Conservation (phyloP, 2,329 filamentous ascomycete species). For the Kalmusia sp. region DNA sequence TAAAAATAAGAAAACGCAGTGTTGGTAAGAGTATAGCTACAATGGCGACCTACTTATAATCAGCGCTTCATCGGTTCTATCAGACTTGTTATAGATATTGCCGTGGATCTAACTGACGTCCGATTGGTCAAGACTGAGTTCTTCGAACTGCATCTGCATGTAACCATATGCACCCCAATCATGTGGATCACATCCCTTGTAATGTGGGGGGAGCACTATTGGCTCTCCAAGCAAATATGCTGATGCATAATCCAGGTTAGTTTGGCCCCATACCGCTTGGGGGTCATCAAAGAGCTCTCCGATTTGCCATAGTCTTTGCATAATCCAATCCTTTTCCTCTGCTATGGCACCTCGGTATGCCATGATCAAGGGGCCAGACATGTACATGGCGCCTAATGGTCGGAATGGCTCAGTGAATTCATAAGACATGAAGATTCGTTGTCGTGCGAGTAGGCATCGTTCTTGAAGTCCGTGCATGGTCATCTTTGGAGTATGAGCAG, state of each 20-base stretch:
- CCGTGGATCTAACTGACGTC: too few relatives aligned
- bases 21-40: too few relatives aligned
- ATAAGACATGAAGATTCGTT: conserved; percentile 9
- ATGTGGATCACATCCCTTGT: too few relatives aligned
- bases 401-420: conserved; percentile 2
- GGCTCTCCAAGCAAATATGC: conserved; percentile 5
- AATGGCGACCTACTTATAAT: too few relatives aligned
- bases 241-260: not conserved
- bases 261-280: not conserved
- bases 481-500: not conserved
- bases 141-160: too few relatives aligned
- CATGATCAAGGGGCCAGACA: conserved; percentile 6
- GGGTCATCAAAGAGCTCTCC: not conserved
- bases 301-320: conserved; percentile 1
- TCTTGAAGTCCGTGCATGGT: not conserved
- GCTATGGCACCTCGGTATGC: conserved; percentile 4
- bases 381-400: conserved; percentile 4
- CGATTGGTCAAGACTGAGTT: too few relatives aligned
- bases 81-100: too few relatives aligned
- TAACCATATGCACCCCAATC: too few relatives aligned
- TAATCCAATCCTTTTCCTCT: conserved; percentile 7
- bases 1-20: too few relatives aligned
- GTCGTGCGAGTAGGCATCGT: not conserved
- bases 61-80: too few relatives aligned
- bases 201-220: not conserved